Conservation (phyloP, 495 filamentous ascomycete genomes). For the Pyronema domesticum region DNA sequence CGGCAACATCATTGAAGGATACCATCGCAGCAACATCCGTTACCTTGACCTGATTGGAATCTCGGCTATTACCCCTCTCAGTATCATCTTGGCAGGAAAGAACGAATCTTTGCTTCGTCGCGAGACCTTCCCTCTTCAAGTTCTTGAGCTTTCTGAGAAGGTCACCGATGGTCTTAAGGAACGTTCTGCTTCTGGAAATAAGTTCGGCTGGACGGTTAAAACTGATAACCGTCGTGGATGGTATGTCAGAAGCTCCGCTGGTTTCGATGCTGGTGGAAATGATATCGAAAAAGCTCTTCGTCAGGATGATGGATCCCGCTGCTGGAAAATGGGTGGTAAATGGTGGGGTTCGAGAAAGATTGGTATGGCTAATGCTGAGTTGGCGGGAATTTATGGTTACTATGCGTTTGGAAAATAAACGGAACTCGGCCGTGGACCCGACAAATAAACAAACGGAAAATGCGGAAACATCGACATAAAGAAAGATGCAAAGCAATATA, state of each 20-base stretch:
- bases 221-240: conserved; percentile 47
- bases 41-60: conserved; percentile 56
- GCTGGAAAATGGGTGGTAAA: conserved; percentile 81
- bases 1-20: conserved; percentile 16
- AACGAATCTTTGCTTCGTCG: conserved; percentile 40
- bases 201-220: conserved; percentile 48
- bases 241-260: conserved; percentile 41
- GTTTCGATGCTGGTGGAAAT: conserved; percentile 26
- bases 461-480: no score
- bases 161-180: conserved; percentile 44
- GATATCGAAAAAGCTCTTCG: conserved; percentile 25
- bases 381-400: conserved; percentile 70
- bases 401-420: conserved; percentile 48
- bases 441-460: no score
- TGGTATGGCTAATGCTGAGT: conserved; percentile 57
- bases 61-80: conserved; percentile 39
- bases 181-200: conserved; percentile 28
- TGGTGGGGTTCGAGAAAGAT: conserved; percentile 82
- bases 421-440: no score
- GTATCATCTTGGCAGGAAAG: conserved; percentile 38
- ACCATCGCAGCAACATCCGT: conserved; percentile 38
- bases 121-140: conserved; percentile 52
- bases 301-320: conserved; percentile 34
- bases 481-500: no score
- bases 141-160: conserved; percentile 61